Base-by-base conservation (phyloP, 768 basidiomycete species). In the Hebeloma cylindrosporum region DNA sequence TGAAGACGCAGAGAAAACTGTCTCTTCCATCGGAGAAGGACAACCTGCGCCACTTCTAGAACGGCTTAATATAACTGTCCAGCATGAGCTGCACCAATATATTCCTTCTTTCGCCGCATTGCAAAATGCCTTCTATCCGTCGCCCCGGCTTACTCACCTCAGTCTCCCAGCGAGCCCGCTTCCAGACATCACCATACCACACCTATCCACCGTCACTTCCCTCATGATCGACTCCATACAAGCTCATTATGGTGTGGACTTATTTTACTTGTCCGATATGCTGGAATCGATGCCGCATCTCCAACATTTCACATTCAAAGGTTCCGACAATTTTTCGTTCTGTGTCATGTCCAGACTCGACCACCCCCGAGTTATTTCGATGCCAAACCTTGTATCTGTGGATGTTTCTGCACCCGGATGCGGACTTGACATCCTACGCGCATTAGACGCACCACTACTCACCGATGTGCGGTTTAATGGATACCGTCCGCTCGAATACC, bases 401-500 rank as follows among this genome's bases (percentile, higher is more conserved):
- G 13, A 26, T 8, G 21, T 39, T 5, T 23, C 38, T n/a, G 38
- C 23, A n/a, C 38, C 38, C 13, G 38, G 38, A 23, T 39, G 38
- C 23, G 38, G 38, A 7, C 38, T 39, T 26, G 21, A 39, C n/a
- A 39, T 39, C 9, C 23, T 39, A 7, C 7, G 18, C 23, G 13
- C 38, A n/a, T 39, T 39, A 11, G 6, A 27, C 7, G 38, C 38
- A 5, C 38, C 38, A 3, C 11, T 25, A n/a, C 11, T 39, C 10
- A 25, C 22, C 5, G 18, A 26, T n/a, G 38, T 39, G 9, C 20
- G 22, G 22, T 5, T 39, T 2, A 16, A 14, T 27, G 38, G 23
- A 11, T 26, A 8, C 17, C 25, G n/a, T 7, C 21, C 16, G 22
- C 16, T 25, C 13, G 25, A 16, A 26, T 26, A 39, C n/a, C 20